phyloP scores from a whole-genome alignment of 2,329 filamentous ascomycete species.

The Phaeosphaeriaceae sp. region DNA sequence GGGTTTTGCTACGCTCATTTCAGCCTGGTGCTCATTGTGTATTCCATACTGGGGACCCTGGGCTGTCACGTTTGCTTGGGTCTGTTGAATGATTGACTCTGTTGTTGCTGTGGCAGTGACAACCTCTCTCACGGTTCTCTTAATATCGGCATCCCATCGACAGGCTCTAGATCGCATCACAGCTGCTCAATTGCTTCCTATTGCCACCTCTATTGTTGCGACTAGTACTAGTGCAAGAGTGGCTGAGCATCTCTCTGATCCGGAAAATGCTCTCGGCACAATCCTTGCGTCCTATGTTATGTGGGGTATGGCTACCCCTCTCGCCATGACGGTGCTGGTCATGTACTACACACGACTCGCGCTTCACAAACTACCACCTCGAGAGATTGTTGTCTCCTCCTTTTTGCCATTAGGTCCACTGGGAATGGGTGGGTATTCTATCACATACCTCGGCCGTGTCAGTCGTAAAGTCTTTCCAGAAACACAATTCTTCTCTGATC shows the following conservation, averaged over 20 bases:
- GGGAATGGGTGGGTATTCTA: conserved; percentile 69
- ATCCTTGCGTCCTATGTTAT: conserved; percentile 70
- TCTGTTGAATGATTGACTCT: conserved; percentile 58
- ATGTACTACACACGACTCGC: conserved; percentile 74
- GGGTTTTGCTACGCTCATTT: conserved; percentile 71
- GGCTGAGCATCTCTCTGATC: conserved; percentile 64
- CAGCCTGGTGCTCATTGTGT: conserved; percentile 68
- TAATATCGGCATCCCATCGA: conserved; percentile 55
- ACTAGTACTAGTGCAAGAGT: conserved; percentile 69
- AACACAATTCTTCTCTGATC: conserved; percentile 45
- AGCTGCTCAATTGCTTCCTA: conserved; percentile 69
- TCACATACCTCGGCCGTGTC: conserved; percentile 58
- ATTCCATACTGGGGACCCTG: conserved; percentile 66
- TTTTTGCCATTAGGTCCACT: conserved; percentile 72
- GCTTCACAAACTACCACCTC: conserved; percentile 68
- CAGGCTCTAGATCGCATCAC: conserved; percentile 59
- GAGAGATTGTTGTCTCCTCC: conserved; percentile 70
- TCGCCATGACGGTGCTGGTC: conserved; percentile 68
- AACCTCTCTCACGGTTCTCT: conserved; percentile 56
- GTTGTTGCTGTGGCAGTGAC: conserved; percentile 54
- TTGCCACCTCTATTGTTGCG: conserved; percentile 70
- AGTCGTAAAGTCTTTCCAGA: conserved; percentile 51
- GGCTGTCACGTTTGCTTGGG: conserved; percentile 57
- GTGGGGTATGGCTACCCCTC: conserved; percentile 68
- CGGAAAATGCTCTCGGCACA: conserved; percentile 64